phyloP scores from a whole-genome alignment of 2,329 filamentous ascomycete genomes.

The Coniochaeta prunicola region DNA sequence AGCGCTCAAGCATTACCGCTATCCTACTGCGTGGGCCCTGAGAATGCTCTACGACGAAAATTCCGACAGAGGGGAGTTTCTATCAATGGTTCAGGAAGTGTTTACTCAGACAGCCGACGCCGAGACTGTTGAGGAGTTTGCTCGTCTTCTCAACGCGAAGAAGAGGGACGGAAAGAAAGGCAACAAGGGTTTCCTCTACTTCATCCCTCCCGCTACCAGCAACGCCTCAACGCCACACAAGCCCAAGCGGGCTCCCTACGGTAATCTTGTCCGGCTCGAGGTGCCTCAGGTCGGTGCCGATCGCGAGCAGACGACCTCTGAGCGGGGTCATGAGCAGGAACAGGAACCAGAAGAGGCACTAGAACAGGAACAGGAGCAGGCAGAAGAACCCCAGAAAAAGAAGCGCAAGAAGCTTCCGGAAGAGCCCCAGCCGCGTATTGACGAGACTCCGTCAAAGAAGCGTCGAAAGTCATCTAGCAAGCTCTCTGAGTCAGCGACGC shows the following conservation, averaged over 20 bases:
- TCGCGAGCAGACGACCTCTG: slow-evolving; percentile 3
- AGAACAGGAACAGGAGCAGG: neutral
- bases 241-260: slow-evolving; percentile 42
- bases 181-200: slow-evolving; percentile 45
- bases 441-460: slow-evolving; percentile 5
- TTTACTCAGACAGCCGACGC: slow-evolving; percentile 49
- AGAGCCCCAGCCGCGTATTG: neutral
- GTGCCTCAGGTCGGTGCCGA: slow-evolving; percentile 16
- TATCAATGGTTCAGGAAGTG: slow-evolving; percentile 50
- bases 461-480: neutral
- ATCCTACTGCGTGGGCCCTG: slow-evolving; percentile 56
- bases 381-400: neutral
- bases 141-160: slow-evolving; percentile 40
- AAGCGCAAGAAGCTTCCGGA: slow-evolving; percentile 2
- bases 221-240: slow-evolving; percentile 33
- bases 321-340: neutral
- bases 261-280: slow-evolving; percentile 35
- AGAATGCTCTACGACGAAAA: slow-evolving; percentile 54
- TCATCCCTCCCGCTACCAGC: slow-evolving; percentile 40
- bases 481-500: neutral
- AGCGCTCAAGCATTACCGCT: slow-evolving; percentile 48
- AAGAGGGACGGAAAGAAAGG: slow-evolving; percentile 51
- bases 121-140: slow-evolving; percentile 44
- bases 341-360: neutral
- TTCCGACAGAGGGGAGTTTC: slow-evolving; percentile 40